phyloP scores from a whole-genome alignment of 2,329 filamentous ascomycete genomes.

The Ceratocystis harringtonii region DNA sequence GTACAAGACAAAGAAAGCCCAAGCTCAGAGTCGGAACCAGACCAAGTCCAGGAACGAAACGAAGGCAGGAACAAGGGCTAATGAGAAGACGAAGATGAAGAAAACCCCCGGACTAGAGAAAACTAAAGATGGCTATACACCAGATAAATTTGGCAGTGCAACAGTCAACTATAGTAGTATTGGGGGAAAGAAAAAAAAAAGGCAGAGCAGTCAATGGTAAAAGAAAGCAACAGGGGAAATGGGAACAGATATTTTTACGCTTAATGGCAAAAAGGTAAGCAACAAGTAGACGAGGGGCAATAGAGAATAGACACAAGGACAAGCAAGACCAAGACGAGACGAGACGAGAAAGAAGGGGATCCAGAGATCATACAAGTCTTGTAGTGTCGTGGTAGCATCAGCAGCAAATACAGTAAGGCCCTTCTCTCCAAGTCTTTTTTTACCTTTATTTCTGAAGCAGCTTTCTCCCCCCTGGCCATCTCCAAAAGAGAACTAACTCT shows the following conservation, averaged over 20 bases:
- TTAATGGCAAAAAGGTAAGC: not conserved
- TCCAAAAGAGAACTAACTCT: not conserved
- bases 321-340: too few species aligned
- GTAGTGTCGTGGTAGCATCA: not conserved
- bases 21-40: not conserved
- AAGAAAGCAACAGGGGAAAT: not conserved
- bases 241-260: not conserved
- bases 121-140: not conserved
- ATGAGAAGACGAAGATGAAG: not conserved
- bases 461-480: not conserved
- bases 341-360: not conserved
- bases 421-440: too few species aligned
- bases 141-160: too few species aligned
- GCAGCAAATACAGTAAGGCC: too few species aligned
- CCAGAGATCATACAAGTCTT: not conserved
- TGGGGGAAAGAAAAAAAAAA: not conserved
- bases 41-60: not conserved
- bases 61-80: not conserved
- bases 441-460: not conserved
- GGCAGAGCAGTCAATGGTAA: not conserved
- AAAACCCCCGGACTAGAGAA: not conserved
- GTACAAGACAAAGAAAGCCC: not conserved
- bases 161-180: not conserved
- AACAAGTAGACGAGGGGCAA: not conserved
- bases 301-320: not conserved